Evolutionary conservation across 202 grass and related monocot species (phyloP).

Genomic region (Tripidium arundinaceum): DNA sequence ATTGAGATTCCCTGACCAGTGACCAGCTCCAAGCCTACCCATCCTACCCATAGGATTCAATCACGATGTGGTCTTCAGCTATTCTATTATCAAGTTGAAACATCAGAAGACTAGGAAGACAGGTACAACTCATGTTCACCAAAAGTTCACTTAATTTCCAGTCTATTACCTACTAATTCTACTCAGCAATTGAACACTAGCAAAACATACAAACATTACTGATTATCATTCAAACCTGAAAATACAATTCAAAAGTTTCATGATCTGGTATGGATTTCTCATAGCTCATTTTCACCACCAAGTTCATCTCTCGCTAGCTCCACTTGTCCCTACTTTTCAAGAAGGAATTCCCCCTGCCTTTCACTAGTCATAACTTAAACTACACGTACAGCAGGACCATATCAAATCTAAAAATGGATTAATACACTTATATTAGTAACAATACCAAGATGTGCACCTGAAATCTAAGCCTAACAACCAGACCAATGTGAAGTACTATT

Average conservation of each 20-base stretch:
- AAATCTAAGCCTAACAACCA: neutral
- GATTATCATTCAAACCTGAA: neutral
- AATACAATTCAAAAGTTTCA: neutral
- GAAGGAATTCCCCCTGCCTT: neutral
- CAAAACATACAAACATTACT: neutral
- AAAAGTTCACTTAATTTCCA: neutral
- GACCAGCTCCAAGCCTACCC: neutral
- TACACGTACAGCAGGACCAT: neutral
- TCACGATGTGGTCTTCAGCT: neutral
- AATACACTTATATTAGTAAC: neutral
- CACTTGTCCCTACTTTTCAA: neutral
- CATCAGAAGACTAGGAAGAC: neutral
- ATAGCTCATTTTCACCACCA: neutral
- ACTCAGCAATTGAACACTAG: neutral
- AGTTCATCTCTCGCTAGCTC: neutral
- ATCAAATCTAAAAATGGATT: neutral
- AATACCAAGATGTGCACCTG: neutral
- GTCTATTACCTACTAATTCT: neutral
- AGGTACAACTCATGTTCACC: neutral
- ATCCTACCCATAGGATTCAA: neutral
- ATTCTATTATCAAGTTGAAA: conserved; percentile 20
- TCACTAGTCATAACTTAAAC: neutral
- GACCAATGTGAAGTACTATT: neutral
- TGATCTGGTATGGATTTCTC: neutral
- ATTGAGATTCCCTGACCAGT: neutral